Percentiles rank a stretch among this genome's conserved stretches.
Conservation (phyloP, 805 yeast genomes). For the Saccharomycopsis sp. region DNA sequence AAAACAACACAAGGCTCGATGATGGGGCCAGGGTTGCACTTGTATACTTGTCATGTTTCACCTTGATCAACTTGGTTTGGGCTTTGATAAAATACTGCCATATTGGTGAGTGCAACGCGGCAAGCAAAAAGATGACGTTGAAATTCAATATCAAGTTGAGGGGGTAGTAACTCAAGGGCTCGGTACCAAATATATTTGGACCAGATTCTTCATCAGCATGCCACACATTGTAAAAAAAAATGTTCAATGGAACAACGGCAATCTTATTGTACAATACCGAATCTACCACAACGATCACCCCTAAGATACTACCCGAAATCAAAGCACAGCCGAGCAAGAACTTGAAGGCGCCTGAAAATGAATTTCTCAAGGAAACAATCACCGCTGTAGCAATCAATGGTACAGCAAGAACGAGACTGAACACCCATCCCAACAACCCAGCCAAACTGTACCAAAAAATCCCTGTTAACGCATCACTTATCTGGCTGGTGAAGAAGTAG, state of each 20-base stretch:
- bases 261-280: conserved; percentile 50
- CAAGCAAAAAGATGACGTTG: conserved; percentile 43
- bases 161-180: conserved; percentile 65
- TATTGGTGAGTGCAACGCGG: conserved; percentile 31
- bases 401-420: conserved; percentile 52
- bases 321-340: conserved; percentile 24
- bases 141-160: conserved; percentile 67
- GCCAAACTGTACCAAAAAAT: conserved; percentile 40
- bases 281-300: conserved; percentile 39
- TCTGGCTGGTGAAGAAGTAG: conserved; percentile 23
- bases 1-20: conserved; percentile 21
- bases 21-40: not conserved
- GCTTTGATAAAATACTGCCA: conserved; percentile 22
- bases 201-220: conserved; percentile 59
- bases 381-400: conserved; percentile 32
- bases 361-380: not conserved
- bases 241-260: conserved; percentile 70
- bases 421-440: conserved; percentile 89
- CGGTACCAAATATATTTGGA: conserved; percentile 85
- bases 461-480: not conserved
- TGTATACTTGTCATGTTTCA: not conserved
- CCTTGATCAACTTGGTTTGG: not conserved
- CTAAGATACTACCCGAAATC: conserved; percentile 24
- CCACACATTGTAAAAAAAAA: conserved; percentile 73
- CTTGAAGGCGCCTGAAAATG: conserved; percentile 16